Evolutionary conservation across 1,284 basidiomycete species (phyloP).

Genomic region (Leucoagaricus sp.): DNA sequence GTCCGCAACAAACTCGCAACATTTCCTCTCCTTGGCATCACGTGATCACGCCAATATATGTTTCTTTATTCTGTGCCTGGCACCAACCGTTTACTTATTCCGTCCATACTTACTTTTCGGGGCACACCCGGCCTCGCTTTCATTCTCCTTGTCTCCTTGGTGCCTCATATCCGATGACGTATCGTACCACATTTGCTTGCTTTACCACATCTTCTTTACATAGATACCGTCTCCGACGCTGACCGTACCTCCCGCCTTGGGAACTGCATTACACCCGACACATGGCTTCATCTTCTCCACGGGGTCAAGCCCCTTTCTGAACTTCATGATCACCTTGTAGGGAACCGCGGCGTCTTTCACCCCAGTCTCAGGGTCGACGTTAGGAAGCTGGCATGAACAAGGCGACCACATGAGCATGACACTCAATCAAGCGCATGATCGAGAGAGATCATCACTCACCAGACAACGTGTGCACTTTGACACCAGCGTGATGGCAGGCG

Average conservation of each 20-base stretch:
- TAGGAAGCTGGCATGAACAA: constrained; percentile 56
- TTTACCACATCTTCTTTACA: constrained; percentile 47
- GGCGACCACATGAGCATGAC: background rate
- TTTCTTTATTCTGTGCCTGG: background rate
- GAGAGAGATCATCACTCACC: constrained; percentile 45
- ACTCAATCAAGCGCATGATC: constrained; percentile 6
- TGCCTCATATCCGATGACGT: constrained; percentile 58
- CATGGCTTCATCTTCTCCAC: constrained; percentile 50
- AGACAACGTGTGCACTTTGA: constrained; percentile 70
- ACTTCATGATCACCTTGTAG: constrained; percentile 71
- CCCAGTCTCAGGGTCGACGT: constrained; percentile 65
- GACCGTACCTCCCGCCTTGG: constrained; percentile 47
- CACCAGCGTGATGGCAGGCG: constrained; percentile 55
- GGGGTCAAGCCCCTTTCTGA: constrained; percentile 58
- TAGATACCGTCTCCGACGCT: constrained; percentile 52
- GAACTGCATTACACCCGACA: constrained; percentile 63
- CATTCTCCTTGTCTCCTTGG: constrained; percentile 47
- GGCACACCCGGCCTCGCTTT: constrained; percentile 48
- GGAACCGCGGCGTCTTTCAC: constrained; percentile 69
- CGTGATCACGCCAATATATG: constrained; percentile 8
- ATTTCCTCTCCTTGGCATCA: constrained; percentile 16
- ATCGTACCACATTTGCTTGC: background rate
- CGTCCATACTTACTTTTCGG: background rate
- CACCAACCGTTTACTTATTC: too few species aligned
- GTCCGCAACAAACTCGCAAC: constrained; percentile 13